Conservation (phyloP, 371 early-diverging fungal genomes). For the Amoeboaphelidium protococcarum region DNA sequence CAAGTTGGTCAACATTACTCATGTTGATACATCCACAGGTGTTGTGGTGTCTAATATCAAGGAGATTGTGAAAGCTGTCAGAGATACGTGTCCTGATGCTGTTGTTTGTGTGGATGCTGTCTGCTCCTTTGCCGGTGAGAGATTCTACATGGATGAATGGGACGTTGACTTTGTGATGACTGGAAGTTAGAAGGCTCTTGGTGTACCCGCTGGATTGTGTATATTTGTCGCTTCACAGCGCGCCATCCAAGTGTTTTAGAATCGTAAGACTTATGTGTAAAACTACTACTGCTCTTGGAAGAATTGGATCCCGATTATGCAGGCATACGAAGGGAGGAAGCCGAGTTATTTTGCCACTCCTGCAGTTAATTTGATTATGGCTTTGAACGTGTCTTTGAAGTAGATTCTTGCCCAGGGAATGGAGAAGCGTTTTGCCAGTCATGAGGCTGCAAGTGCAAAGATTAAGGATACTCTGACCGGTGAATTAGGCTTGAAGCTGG, state of each 20-base stretch:
- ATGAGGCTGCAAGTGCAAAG: conserved; percentile 32
- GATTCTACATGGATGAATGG: conserved; percentile 73
- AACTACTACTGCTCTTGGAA: conserved; percentile 52
- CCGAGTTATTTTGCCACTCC: conserved; percentile 93
- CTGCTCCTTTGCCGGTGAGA: conserved; percentile 80
- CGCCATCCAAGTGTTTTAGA: conserved; percentile 34
- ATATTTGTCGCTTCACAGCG: conserved; percentile 49
- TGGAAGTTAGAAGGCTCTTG: conserved; percentile 84
- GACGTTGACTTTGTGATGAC: conserved; percentile 64
- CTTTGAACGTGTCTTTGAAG: conserved; percentile 53
- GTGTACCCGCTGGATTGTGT: conserved; percentile 27
- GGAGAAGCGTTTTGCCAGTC: conserved; percentile 37
- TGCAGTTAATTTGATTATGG: conserved; percentile 72
- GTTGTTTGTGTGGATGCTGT: conserved; percentile 84
- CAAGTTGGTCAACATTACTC: conserved; percentile 72
- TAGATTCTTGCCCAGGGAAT: conserved; percentile 35
- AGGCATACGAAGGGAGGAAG: conserved; percentile 63
- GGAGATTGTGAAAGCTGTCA: conserved; percentile 40
- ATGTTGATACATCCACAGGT: conserved; percentile 89
- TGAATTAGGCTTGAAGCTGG: conserved; percentile 46
- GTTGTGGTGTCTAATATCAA: conserved; percentile 59
- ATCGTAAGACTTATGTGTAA: conserved; percentile 36
- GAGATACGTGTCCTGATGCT: conserved; percentile 48
- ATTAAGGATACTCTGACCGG: conserved; percentile 39
- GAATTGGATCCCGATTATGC: conserved; percentile 72